Conservation (phyloP, 2,329 filamentous ascomycete genomes). For the Aspergillus carbonarius region DNA sequence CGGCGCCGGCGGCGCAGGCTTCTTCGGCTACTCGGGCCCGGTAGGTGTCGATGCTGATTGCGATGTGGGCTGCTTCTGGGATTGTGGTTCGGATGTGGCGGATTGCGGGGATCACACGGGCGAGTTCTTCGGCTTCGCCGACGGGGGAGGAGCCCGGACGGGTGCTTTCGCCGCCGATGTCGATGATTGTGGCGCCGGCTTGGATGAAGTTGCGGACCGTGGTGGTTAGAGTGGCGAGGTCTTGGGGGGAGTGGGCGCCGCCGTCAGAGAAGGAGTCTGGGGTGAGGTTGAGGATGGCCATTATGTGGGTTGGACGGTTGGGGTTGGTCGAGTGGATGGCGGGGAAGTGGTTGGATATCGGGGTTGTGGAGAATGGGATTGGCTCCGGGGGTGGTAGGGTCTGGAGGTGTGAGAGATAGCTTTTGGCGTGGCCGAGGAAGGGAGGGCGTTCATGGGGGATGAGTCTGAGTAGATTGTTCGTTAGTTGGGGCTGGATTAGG, state of each 20-base stretch:
- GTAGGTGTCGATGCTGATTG: constrained; percentile 91
- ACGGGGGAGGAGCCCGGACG: constrained; percentile 72
- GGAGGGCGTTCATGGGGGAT: constrained; percentile 42
- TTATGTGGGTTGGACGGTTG: constrained; percentile 68
- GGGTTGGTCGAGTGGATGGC: constrained; percentile 60
- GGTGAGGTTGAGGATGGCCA: constrained; percentile 93
- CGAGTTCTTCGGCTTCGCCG: constrained; percentile 69
- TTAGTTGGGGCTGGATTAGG: constrained; percentile 10
- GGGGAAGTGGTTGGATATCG: constrained; percentile 41
- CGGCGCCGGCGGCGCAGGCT: constrained; percentile 74
- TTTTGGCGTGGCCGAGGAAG: constrained; percentile 24
- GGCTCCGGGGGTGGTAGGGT: constrained; percentile 36
- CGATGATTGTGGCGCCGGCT: constrained; percentile 77
- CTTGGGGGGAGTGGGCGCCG: constrained; percentile 58
- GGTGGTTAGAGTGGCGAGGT: constrained; percentile 51
- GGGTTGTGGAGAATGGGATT: constrained; percentile 40
- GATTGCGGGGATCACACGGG: constrained; percentile 78
- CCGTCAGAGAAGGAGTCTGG: constrained; percentile 98
- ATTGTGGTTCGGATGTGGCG: constrained; percentile 64
- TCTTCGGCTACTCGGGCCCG: constrained; percentile 76
- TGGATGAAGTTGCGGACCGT: constrained; percentile 64
- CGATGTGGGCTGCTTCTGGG: constrained; percentile 61
- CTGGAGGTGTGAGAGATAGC: constrained; percentile 37
- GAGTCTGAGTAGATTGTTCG: constrained; percentile 30
- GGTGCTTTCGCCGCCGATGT: constrained; percentile 91